Base-by-base conservation (phyloP, 345 rosid genomes). In the Aquilaria yunnanensis region DNA sequence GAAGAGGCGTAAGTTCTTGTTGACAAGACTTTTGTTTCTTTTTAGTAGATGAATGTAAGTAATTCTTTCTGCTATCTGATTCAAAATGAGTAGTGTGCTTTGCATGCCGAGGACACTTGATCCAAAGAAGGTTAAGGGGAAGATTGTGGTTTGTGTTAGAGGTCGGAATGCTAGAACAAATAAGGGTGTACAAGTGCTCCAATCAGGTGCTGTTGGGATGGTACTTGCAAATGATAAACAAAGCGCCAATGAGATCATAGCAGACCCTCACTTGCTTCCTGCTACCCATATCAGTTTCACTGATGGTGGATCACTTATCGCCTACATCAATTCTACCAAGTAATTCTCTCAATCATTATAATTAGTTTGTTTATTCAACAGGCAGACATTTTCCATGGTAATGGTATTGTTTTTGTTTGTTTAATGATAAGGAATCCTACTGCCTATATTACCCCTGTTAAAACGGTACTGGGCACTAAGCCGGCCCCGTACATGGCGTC, bases 101-200 rank as follows among this genome's bases (percentile, higher is more conserved):
- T 87, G 90, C 72, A 56, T 16, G 66, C 58, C 74, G 37, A 78
- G 69, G 46, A 54, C 79, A 37, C 73, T 90, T 37, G 91, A 90
- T 68, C 79, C 83, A 0, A 12, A 41, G 62, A 86, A 75, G 72
- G 92, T 68, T 8, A 78, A 71, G n/a, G 96, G 92, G 52, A 93
- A 86, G 80, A 83, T 87, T 56, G 23, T 87, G 67, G 63, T 79
- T 9, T 84, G 90, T 60, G 47, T 79, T 29, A 67, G 74, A 6
- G 80, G 80, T 6, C 61, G 14, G 0, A 74, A 10, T 13, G 65
- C 45, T 10, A 73, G 79, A 67, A 58, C 57, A 12, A 72, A 77
- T 2, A 70, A 75, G 34, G 85, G 86, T 3, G 13, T 23, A 1
- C 59, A 60, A 12, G 86, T 77, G 54, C 51, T 65, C 5, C 57